Evolutionary conservation across 2,329 filamentous ascomycete genomes (phyloP), one percentile per base, ranked within the genome.

Genomic region (Botrytis medusae): DNA sequence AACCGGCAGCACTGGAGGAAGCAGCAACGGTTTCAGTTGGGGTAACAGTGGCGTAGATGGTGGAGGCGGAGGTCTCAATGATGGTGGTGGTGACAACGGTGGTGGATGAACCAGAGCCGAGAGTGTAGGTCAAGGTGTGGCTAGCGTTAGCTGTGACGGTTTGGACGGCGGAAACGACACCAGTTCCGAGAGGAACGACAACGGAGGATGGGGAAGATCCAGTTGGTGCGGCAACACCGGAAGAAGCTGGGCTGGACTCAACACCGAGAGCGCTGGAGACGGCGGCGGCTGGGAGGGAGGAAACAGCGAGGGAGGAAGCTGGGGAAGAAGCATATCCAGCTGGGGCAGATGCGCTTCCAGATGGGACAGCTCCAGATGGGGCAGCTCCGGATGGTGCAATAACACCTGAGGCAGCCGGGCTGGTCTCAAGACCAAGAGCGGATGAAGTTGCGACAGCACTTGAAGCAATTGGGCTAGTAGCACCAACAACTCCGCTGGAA

Each of bases 41-140:
- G 22, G 69, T 48, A 9, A 75, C 32, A 60, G 79, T 80, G 22
- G 76, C 76, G 68, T 78, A 79, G 29, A 78, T 74, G 29, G 78
- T 78, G 4, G 59, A 71, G 16, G 81, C 83, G 74, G 80, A 71
- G 75, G 84, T 84, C 77, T 82, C 79, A 78, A 83, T 77, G 76
- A 83, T 79, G 74, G 84, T 86, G 74, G 83, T 81, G 69, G 80
- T 84, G 74, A 87, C 79, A 73, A 84, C 83, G 78, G 84, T 85
- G 75, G 82, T 85, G 75, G 79, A 84, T 69, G 81, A 80, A 76
- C 82, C 80, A 74, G 79, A 74, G 76, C 82, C 80, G 73, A 83
- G 76, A 76, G 84, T 84, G 79, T 84, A 83, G 74, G 83, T 83
- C 44, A 86, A 79, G 62, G 76, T 76, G 69, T 71, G 68, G 61